Conservation (phyloP, 192 early-diverging fungal genomes). For the Entomortierella lignicola region DNA sequence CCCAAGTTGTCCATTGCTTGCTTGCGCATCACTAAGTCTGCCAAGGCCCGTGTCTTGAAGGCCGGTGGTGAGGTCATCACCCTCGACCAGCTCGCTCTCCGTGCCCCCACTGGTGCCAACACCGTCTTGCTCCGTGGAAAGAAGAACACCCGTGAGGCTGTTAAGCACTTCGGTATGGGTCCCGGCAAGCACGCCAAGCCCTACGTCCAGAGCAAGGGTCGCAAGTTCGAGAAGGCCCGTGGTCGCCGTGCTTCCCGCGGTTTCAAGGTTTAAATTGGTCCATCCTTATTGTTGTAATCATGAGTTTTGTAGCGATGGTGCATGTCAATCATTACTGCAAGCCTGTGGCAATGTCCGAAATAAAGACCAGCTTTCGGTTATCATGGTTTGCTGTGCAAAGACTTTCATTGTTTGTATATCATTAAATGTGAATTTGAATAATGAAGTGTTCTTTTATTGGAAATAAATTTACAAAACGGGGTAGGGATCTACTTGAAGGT, state of each 20-base stretch:
- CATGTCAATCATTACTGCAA: slow-evolving; percentile 32
- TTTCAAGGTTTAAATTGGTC: slow-evolving; percentile 85
- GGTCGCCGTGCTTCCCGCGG: slow-evolving; percentile 99
- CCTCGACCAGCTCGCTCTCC: slow-evolving; percentile 98
- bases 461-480: too few relatives aligned
- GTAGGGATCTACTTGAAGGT: too few relatives aligned
- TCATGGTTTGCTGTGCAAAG: background rate
- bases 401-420: background rate
- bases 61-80: slow-evolving; percentile 99
- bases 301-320: slow-evolving; percentile 6
- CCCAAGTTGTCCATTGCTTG: slow-evolving; percentile 98
- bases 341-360: slow-evolving; percentile 23
- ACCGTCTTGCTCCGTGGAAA: slow-evolving; percentile 96
- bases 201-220: slow-evolving; percentile 98
- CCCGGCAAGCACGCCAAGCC: slow-evolving; percentile 69
- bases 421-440: too few relatives aligned
- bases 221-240: slow-evolving; percentile 99
- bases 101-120: slow-evolving; percentile 96
- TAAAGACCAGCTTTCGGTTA: slow-evolving; percentile 37
- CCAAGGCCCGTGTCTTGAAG: slow-evolving; percentile 97
- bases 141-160: slow-evolving; percentile 94
- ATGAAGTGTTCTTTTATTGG: too few relatives aligned
- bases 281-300: background rate
- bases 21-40: slow-evolving; percentile 94
- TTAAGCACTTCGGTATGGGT: slow-evolving; percentile 97